A percentile compares a stretch with the other conserved stretches of the same genome.
These are phyloP conservation scores for Scutellaria baicalensis DNA, from an alignment of 257 asterid species.

Conservation along the genomic window DNA sequence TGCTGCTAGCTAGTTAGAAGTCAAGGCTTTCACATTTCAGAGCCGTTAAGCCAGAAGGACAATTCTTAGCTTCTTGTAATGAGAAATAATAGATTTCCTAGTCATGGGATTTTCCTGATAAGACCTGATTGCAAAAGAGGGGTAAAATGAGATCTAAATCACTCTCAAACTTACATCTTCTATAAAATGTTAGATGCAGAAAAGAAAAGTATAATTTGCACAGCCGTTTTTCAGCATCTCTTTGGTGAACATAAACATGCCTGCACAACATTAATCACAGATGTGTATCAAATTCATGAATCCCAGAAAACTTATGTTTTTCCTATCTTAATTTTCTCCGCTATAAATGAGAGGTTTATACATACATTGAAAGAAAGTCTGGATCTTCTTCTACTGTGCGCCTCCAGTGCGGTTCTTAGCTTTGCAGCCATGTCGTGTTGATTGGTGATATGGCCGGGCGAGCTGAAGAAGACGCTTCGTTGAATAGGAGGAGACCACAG, in stretches of 20 bases:
- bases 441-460: conserved; percentile 42
- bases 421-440: conserved; percentile 42
- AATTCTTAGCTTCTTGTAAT: too few species aligned
- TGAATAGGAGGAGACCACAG: conserved; percentile 84
- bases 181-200: neutral
- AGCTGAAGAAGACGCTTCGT: conserved; percentile 43
- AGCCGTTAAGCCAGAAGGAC: too few species aligned
- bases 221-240: conserved; percentile 31
- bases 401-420: conserved; percentile 36
- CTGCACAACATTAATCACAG: conserved; percentile 25
- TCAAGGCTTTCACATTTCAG: too few species aligned
- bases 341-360: neutral
- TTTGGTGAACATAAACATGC: conserved; percentile 82
- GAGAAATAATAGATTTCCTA: neutral
- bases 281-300: neutral
- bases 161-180: neutral
- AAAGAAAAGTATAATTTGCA: neutral
- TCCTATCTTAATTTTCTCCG: neutral
- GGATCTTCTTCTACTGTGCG: conserved; percentile 37
- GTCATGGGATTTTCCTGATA: neutral
- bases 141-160: neutral
- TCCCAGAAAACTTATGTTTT: neutral
- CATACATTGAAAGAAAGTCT: conserved; percentile 36
- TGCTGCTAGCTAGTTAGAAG: too few species aligned
- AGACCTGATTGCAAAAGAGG: neutral